A percentile compares a stretch with the other conserved stretches of the same genome.
phyloP scores from a whole-genome alignment of 108 stramenopile species.

The Schizochytrium sp. region DNA sequence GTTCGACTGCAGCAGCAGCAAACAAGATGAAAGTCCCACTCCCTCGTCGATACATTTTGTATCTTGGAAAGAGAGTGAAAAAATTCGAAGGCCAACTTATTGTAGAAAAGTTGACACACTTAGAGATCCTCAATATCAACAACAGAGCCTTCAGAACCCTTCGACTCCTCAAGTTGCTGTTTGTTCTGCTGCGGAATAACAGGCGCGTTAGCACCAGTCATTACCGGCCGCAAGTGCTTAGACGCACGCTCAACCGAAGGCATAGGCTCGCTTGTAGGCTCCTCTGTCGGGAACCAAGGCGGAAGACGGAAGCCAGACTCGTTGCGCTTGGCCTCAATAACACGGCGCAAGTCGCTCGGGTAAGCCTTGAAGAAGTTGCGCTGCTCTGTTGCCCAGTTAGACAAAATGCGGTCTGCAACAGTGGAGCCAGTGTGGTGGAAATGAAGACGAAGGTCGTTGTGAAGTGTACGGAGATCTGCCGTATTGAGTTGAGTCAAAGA shows the following conservation, averaged over 20 bases:
- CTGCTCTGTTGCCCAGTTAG: constrained; percentile 16
- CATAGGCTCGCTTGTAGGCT: neutral
- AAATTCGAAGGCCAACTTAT: neutral
- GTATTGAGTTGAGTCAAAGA: neutral
- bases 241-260: neutral
- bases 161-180: too few species aligned
- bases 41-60: too few species aligned
- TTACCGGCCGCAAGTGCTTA: too few species aligned
- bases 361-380: constrained; percentile 50
- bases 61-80: neutral
- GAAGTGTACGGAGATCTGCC: constrained; percentile 12
- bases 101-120: neutral
- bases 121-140: constrained; percentile 20
- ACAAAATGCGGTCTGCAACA: neutral
- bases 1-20: too few species aligned
- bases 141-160: neutral
- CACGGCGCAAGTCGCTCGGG: constrained; percentile 46
- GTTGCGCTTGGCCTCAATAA: constrained; percentile 37
- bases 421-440: constrained; percentile 31
- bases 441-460: constrained; percentile 50
- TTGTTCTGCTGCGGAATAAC: too few species aligned
- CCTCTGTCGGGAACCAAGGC: constrained; percentile 30
- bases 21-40: too few species aligned
- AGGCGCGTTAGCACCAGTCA: too few species aligned
- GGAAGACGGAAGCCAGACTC: constrained; percentile 36